Evolutionary conservation across 371 early-diverging fungal genomes (phyloP), one percentile per base, ranked within the genome.

Genomic region (Aphelidium insulamus): DNA sequence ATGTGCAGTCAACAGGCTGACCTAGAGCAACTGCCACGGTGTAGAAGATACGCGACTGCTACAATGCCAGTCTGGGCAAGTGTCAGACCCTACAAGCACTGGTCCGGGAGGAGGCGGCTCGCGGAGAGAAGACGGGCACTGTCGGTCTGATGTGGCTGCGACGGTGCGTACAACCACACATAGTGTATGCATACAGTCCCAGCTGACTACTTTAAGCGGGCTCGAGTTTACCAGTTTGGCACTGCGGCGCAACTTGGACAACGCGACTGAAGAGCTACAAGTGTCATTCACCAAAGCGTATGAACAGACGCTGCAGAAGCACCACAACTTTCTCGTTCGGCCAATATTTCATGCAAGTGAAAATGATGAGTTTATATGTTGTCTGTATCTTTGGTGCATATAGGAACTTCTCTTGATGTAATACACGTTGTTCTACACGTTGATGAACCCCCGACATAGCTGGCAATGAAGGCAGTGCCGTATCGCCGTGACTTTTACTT

Each of bases 381-480:
- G 14, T 9, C 22, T 12, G 19, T 10, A 6, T 15, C 21, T 35
- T 8, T 4, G n/a, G 24, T n/a, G 1, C 28, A 26, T 12, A 32
- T 30, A 14, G 26, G 30, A 12, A 15, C 15, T 28, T 16, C 8
- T 34, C 21, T 26, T 9, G 27, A 19, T 14, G 22, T 48, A n/a
- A n/a, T n/a, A n/a, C n/a, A n/a, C n/a, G n/a, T n/a, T 8, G 4
- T 38, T 32, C 8, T 31, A 12, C 5, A 16, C n/a, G 5, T 14
- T 34, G 29, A 34, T 14, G 3, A 15, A 10, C n/a, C 6, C 5
- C 30, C 10, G n/a, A n/a, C 22, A 2, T 35, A 76, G 77, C 44
- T 84, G 37, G 91, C 91, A 2, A 90, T 92, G 90, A 74, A 69
- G 44, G 82, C 85, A 3, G 84, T 85, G 52, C 91, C 94, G 24